Base-by-base conservation (phyloP, 1,139 yeast species). In the Saccharomyces hybrid region DNA sequence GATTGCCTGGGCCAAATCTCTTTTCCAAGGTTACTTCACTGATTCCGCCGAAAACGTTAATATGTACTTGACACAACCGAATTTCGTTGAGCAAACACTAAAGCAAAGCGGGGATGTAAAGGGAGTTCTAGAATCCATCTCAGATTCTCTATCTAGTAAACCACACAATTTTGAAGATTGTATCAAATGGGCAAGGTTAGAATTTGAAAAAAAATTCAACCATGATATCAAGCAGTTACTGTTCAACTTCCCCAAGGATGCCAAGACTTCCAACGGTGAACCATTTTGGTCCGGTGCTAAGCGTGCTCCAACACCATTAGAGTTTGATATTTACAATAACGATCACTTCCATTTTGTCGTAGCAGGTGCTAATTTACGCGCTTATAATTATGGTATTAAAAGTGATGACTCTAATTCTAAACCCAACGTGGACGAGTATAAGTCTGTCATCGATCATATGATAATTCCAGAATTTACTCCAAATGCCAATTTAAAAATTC, bases 261-360 rank as follows among this genome's bases (percentile, higher is more conserved):
- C 98, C 5, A 84, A 80, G 54, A 93, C 97, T 2, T 84, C 96
- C 0, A 79, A 80, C 55, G 99, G 99, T 54, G 91, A 86, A 41
- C 95, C 96, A 61, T 93, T 93, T 74, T 93, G 99, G 99, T 83
- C 96, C 27, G 97, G 98, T 57, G 95, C 98, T 49, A 93, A 93
- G 75, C 84, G 99, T 71, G 96, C 97, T 25, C 99, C 99, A 54
- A 81, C 80, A 50, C 90, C 97, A 23, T 78, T 90, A 59, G 76
- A 63, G 16, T 91, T 93, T 70, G 95, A 90, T 67, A 77, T 86
- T 61, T 75, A 82, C 63, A 83, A 90, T 67, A 78, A 78, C 11
- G 86, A 88, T 65, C 98, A 93, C 69, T 80, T 84, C 69, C 82
- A 87, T 66, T 93, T 91, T 64, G 76, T 93, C 56, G 84, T 86